Base-by-base conservation (phyloP, 805 yeast genomes). In the Metschnikowia sp. region DNA sequence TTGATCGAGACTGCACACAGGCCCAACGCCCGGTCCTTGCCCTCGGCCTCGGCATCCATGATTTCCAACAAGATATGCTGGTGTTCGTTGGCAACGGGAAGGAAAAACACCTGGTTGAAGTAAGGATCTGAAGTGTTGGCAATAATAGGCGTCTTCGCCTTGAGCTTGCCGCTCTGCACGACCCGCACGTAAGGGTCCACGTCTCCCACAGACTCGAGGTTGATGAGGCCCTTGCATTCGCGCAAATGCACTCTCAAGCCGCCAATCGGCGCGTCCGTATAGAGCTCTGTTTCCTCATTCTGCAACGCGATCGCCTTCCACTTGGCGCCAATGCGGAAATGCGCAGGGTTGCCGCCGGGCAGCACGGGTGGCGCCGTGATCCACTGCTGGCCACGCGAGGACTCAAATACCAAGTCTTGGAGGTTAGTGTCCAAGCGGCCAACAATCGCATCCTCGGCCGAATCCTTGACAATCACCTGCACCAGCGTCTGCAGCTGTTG, bases 151-250 rank as follows among this genome's bases (percentile, higher is more conserved):
- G 94, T 82, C 52, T 71, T 74, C 45, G 76, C 84, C 50, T 74
- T 75, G 35, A 78, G 59, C 60, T 78, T 78, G 54, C 85, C 86
- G 57, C 83, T 81, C 48, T 80, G 64, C 33, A 78, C 58, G 9
- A 86, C 74, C 49, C 78, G 75, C 35, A 84, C 81, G 57, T 85
- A 86, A 4, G 95, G 94, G 64, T 87, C 91, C 57, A 86, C 82
- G 47, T 77, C 79, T 47, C 94, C 92, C 42, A 85, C 77, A 12
- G 82, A 75, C 55, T 84, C 86, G 55, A 85, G 66, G 55, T 82
- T 70, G 55, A 75, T 69, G 55, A 83, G 65, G 36, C 79, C 77
- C 10, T 61, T 61, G 13, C 83, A 85, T 32, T 72, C 66, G 49
- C 82, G 74, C 41, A 87, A 56, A 57, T 80, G 82, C 34, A 87